phyloP scores from a whole-genome alignment of 2,329 filamentous ascomycete genomes.

The Aspergillus sp. region DNA sequence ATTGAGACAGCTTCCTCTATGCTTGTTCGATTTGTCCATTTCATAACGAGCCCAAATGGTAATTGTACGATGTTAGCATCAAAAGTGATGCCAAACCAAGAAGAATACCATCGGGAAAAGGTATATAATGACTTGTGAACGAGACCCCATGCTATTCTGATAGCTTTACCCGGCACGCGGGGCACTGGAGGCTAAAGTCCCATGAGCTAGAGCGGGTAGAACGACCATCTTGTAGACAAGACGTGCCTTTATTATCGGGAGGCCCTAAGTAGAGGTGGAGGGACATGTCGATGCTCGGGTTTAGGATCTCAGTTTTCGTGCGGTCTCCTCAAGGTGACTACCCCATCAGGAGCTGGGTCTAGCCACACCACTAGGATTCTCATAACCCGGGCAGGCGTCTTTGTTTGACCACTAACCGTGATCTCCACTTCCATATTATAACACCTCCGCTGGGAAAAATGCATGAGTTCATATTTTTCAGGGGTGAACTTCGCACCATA shows the following conservation, averaged over 20 bases:
- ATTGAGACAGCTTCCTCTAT: slow-evolving; percentile 33
- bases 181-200: slow-evolving; percentile 15
- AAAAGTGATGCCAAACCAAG: slow-evolving; percentile 19
- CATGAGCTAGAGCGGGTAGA: not conserved
- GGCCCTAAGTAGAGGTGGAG: not conserved
- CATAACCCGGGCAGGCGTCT: not conserved
- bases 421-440: not conserved
- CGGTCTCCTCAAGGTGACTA: not conserved
- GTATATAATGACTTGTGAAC: slow-evolving; percentile 21
- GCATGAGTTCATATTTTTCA: slow-evolving; percentile 4
- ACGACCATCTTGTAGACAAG: not conserved
- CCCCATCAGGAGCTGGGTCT: not conserved
- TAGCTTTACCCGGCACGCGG: slow-evolving; percentile 9
- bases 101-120: slow-evolving; percentile 28
- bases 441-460: not conserved
- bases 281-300: not conserved
- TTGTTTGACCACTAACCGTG: not conserved
- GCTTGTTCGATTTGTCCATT: slow-evolving; percentile 32
- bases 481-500: slow-evolving; percentile 3
- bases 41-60: slow-evolving; percentile 35
- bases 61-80: slow-evolving; percentile 25
- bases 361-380: not conserved
- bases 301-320: not conserved
- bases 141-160: slow-evolving; percentile 20
- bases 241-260: not conserved